Evolutionary conservation across 495 filamentous ascomycete genomes (phyloP), one percentile per base, ranked within the genome.

Genomic region (Patellaria atrata): DNA sequence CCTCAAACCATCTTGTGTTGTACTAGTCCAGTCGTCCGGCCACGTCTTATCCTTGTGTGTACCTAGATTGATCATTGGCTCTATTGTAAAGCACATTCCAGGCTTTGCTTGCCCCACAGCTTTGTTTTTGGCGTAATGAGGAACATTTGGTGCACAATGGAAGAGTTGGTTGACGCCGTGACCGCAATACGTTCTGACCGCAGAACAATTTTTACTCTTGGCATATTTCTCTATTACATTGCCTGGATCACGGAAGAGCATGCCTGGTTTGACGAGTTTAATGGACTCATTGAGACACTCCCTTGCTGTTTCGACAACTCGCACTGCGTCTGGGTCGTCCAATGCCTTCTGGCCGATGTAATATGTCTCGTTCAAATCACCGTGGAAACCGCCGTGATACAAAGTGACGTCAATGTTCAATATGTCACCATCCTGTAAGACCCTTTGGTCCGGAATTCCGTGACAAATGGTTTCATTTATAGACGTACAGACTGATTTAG

Each of bases 401-500:
- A 62, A 48, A 7, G 49, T 51, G 13, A 62, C 48, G 38, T 62
- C 58, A 43, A 62, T 57, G 49, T 62, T 62, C 31, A 62, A 37
- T 30, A 62, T 62, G 30, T 62, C 58, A 33, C 58, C 58, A 41
- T 62, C 55, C 24, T 49, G 27, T 0, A 62, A 46, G 12, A 52
- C 38, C 14, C 58, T 49, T 24, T 58, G 53, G 40, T 62, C 58
- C 2, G 58, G 58, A 15, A 62, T 62, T 19, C 58, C 58, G 40
- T 62, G 58, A 44, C 58, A 62, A 51, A 99, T 96, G 37, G 92
- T 77, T 59, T 99, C 89, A 63, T 99, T 99, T 40, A 79, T 52
- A 2, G 85, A 94, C 1, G 85, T 96, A 58, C 89, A 99, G 28
- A 94, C 76, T 1, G 89, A 99, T 64, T 99, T 99, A 37, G 89